A percentile compares a stretch with the other conserved stretches of the same genome.
Conservation (phyloP, 2,329 filamentous ascomycete genomes). For the Tolypocladium sp. region DNA sequence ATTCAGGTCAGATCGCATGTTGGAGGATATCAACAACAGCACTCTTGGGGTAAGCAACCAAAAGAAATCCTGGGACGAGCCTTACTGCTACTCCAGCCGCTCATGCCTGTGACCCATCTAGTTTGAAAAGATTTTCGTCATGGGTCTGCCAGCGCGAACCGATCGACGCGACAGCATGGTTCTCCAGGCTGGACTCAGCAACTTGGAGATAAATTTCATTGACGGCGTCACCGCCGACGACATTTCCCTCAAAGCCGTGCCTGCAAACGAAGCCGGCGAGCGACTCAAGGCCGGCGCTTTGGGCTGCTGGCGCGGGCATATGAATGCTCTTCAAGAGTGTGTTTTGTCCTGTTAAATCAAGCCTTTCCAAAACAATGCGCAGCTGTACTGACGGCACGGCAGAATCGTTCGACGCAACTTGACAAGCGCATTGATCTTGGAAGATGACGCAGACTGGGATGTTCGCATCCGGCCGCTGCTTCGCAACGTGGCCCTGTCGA, state of each 20-base stretch:
- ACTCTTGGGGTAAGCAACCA: neutral
- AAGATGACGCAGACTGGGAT: constrained; percentile 52
- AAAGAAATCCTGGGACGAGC: too few species aligned
- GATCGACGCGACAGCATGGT: constrained; percentile 42
- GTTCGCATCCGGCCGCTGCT: constrained; percentile 39
- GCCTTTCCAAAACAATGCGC: too few species aligned
- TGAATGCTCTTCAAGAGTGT: constrained; percentile 24
- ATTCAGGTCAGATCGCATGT: too few species aligned
- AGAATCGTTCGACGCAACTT: constrained; percentile 34
- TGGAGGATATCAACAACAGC: neutral
- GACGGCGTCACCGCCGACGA: constrained; percentile 31
- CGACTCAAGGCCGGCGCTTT: constrained; percentile 16
- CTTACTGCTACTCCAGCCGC: too few species aligned
- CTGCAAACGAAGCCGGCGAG: constrained; percentile 18
- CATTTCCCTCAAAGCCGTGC: constrained; percentile 27
- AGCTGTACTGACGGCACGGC: neutral
- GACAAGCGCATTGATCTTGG: constrained; percentile 40
- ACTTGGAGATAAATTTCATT: constrained; percentile 34
- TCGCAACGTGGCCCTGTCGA: constrained; percentile 25
- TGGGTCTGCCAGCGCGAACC: constrained; percentile 39
- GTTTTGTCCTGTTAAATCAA: too few species aligned
- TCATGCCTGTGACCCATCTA: constrained; percentile 10
- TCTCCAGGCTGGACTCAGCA: constrained; percentile 34
- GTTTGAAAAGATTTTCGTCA: constrained; percentile 44
- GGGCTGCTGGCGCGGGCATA: constrained; percentile 29